Percentiles rank a stretch among this genome's conserved stretches.
These are phyloP conservation scores for Bombardia bombarda DNA, from an alignment of 495 filamentous ascomycete genomes.

Conservation along the genomic window DNA sequence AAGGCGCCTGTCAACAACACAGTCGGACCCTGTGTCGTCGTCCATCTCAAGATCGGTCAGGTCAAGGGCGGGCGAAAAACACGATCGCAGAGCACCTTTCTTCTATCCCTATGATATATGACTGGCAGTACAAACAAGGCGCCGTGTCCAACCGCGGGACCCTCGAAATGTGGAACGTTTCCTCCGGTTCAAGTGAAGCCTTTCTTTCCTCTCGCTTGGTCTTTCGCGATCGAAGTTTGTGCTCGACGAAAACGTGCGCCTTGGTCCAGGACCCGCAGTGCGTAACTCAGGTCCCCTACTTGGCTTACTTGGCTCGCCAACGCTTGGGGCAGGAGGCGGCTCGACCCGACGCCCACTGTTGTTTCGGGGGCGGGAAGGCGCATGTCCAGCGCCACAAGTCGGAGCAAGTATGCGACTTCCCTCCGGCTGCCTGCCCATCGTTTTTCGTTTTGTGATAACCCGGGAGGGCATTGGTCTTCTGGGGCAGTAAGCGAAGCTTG, in stretches of 20 bases:
- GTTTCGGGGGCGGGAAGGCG: conserved; percentile 18
- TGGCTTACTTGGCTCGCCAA: conserved; percentile 5
- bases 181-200: not conserved
- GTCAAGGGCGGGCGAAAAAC: no score
- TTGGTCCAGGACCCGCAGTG: no score
- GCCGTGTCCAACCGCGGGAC: no score
- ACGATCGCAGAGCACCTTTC: no score
- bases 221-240: not conserved
- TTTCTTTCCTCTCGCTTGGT: not conserved
- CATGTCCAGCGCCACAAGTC: conserved; percentile 22
- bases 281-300: no score
- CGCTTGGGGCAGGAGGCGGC: conserved; percentile 5
- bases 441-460: conserved; percentile 13
- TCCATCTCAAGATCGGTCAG: no score
- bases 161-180: conserved; percentile 7
- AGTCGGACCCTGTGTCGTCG: no score
- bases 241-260: conserved; percentile 7
- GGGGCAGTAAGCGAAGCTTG: no score
- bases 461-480: no score
- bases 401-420: not conserved
- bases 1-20: no score
- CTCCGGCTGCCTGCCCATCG: conserved; percentile 1
- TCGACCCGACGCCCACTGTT: conserved; percentile 22
- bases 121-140: no score
- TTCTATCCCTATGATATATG: no score